Base-by-base conservation (phyloP, 805 yeast species). In the Wickerhamomyces sydowiorum region DNA sequence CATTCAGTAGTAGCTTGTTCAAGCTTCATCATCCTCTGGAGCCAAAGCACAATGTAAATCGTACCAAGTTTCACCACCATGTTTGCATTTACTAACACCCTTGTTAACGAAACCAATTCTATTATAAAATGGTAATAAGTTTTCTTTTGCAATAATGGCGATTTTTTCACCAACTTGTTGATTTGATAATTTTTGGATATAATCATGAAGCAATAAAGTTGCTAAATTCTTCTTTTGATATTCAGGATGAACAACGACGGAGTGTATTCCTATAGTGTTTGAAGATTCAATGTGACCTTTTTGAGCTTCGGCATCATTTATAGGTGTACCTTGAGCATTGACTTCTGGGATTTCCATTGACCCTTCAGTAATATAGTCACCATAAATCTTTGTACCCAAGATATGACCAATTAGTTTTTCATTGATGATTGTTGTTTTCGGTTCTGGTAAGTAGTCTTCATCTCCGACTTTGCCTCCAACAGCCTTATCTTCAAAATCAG, bases 151-250 rank as follows among this genome's bases (percentile, higher is more conserved):
- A 45, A 91, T 73, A 25, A 91, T 69, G 7, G 80, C 76, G 39
- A 91, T 80, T 54, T 78, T 75, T 52, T 80, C 86, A 36, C 93
- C 96, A 47, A 88, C 80, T 51, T 81, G 87, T 60, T 89, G 95
- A 60, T 88, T 88, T 38, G 87, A 78, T 62, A 91, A 68, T 58
- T 91, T 86, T 62, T 93, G 97, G 47, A 90, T 75, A 65, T 86
- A 93, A 64, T 91, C 99, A 52, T 85, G 88, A 54, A 91, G 64
- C 56, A 91, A 66, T 44, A 89, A 68, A 13, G 95, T 78, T 8
- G 95, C 98, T 45, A 93, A 69, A 57, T 86, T 86, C 63, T 80
- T 76, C 45, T 90, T 86, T 60, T 82, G 87, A 73, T 79, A 87
- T 31, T 79, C 78, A 19, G 89, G 86, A 51, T 79, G 79, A 22